Evolutionary conservation across 2,329 filamentous ascomycete genomes (phyloP), one percentile per base, ranked within the genome.

Genomic region (Paracoccidioides lutzii): DNA sequence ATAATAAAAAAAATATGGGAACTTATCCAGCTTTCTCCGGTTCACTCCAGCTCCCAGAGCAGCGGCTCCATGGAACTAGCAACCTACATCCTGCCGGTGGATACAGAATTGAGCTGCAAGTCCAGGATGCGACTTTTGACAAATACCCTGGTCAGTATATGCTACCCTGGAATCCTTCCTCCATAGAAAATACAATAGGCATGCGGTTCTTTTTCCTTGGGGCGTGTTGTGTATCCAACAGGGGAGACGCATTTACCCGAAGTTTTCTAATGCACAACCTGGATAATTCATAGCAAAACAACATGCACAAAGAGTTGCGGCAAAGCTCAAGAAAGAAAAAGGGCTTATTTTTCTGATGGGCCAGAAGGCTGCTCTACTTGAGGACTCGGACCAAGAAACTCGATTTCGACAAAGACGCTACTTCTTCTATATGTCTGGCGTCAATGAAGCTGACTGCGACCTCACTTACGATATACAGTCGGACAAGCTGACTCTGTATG

Each of bases 401-500:
- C 71, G 74, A 5, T 83, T 83, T 61, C 75, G 81, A 12, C 81
- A 84, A 63, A 73, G 75, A 59, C 76, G 81, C 28, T 83, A 82
- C 64, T 83, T 83, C 62, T 82, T 80, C 67, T 83, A 83, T 60
- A 64, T 83, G 46, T 78, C 74, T 55, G 80, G 80, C 55, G 68
- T 73, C 28, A 71, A 80, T 54, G 75, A 79, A 57, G 68, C 79
- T 1, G 76, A 80, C 60, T 82, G 78, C 61, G 71, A 75, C 56
- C 62, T 83, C 43, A 79, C 76, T 2, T 84, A 83, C 65, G 75
- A 82, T 63, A 76, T 82, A 58, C 67, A 69, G 37, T 71, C 72
- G 9, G 85, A 90, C 66, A 71, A 74, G 28, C 78, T 93, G 56
- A 81, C 78, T 4, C 78, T 91, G 33, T 93, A 85, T 79, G 82